Percentiles rank a stretch among this genome's conserved stretches.
Conservation (phyloP, 768 basidiomycete species). For the Galerina marginata region DNA sequence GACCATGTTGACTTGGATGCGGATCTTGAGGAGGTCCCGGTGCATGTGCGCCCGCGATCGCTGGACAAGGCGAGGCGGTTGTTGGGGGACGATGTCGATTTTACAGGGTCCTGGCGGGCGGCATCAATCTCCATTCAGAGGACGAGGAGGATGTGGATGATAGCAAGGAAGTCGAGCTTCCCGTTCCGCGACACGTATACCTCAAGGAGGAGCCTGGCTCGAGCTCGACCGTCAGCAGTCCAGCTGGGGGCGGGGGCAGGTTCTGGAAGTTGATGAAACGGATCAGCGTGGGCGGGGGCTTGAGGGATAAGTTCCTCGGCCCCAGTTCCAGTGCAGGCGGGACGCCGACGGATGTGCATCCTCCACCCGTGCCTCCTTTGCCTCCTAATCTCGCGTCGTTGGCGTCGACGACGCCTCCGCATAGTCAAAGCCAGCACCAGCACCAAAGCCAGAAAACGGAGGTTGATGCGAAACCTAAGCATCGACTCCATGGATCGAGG, state of each 20-base stretch:
- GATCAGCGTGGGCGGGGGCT: conserved; percentile 61
- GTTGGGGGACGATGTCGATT: no score
- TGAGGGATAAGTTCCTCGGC: conserved; percentile 59
- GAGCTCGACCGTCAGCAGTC: conserved; percentile 8
- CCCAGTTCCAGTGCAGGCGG: not conserved
- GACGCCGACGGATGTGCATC: conserved; percentile 12
- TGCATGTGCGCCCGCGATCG: no score
- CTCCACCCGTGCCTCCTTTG: conserved; percentile 67
- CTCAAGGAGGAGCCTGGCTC: conserved; percentile 3
- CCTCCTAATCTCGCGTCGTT: conserved; percentile 30
- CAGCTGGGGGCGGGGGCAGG: conserved; percentile 42
- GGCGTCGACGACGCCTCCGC: no score
- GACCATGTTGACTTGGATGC: no score
- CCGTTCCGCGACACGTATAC: not conserved
- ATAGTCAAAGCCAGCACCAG: no score
- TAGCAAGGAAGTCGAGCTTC: not conserved
- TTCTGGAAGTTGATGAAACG: conserved; percentile 76
- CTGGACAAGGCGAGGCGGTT: no score
- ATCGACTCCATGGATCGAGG: conserved; percentile 1
- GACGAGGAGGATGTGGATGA: not conserved
- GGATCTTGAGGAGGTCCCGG: no score
- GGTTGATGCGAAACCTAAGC: not conserved
- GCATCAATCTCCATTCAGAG: not conserved
- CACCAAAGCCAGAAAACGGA: no score
- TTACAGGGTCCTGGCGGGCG: no score